These are phyloP conservation scores for Achlya hypogyna DNA, from an alignment of 352 stramenopile genomes.

Conservation along the genomic window DNA sequence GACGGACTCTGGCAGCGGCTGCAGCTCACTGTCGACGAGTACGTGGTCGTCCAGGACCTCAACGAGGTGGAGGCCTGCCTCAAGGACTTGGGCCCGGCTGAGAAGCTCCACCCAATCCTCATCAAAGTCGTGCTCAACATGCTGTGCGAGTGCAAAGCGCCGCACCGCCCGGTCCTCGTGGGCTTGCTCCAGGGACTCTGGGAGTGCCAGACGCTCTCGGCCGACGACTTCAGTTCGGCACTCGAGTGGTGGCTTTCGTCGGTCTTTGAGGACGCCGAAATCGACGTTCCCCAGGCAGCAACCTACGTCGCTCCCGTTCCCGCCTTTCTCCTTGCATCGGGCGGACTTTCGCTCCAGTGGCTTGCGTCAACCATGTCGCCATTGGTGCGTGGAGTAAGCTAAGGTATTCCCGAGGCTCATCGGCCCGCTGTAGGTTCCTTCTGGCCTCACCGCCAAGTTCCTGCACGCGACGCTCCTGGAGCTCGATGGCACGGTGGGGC, in stretches of 20 bases:
- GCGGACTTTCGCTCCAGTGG: neutral
- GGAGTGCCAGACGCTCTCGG: neutral
- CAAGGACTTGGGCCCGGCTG: conserved; percentile 38
- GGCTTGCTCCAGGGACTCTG: neutral
- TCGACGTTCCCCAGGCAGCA: conserved; percentile 16
- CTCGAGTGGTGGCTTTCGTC: conserved; percentile 13
- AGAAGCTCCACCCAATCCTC: neutral
- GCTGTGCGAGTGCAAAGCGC: conserved; percentile 16
- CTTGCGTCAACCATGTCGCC: neutral
- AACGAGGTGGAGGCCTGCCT: conserved; percentile 67
- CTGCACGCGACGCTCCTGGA: neutral
- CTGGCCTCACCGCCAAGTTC: neutral
- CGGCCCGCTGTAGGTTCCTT: neutral
- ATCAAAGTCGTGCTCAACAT: conserved; percentile 15
- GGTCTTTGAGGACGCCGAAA: conserved; percentile 1
- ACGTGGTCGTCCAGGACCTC: conserved; percentile 62
- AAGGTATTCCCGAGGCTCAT: neutral
- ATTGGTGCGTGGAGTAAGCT: neutral
- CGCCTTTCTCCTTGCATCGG: neutral
- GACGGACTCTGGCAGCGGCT: conserved; percentile 27
- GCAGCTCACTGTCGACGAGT: conserved; percentile 67
- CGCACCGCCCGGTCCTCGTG: neutral
- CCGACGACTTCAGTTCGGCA: neutral
- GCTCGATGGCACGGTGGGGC: neutral
- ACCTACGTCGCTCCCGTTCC: conserved; percentile 8